Evolutionary conservation across 352 stramenopile species (phyloP), one percentile per base, ranked within the genome.

Genomic region (Globisporangium splendens): DNA sequence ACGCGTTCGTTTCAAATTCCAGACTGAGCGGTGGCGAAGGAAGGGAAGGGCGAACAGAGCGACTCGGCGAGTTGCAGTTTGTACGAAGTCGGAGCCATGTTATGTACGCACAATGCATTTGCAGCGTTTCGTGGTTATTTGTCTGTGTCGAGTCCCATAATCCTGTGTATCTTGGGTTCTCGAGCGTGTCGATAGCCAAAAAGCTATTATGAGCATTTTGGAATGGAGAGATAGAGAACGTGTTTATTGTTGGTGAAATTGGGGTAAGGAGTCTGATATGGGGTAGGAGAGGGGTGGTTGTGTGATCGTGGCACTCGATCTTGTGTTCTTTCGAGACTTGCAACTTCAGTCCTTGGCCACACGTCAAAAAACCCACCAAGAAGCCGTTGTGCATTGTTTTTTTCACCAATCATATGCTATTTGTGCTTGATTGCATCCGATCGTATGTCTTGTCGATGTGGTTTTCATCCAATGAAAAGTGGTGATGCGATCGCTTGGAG

Each of bases 1-100:
- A 5, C 43, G 43, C 50, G 43, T 57, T 50, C 15, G 50, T 43
- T 58, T 56, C 58, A 42, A 53, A 64, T 64, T 64, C 33, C 17
- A 43, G 56, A 62, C 56, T 62, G 56, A 53, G 31, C 33, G 43
- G 39, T 33, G 10, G 43, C 47, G n/a, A 43, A n/a, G n/a, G n/a
- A n/a, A n/a, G n/a, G n/a, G n/a, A n/a, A n/a, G n/a, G n/a, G 28
- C 28, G 28, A 8, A 5, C 24, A 8, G 5, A 4, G 28, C 28
- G 3, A 10, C 28, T 8, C 5, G 28, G 3, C 39, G 39, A 20
- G 54, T 22, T 20, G 28, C 10, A 28, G 54, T 28, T 43, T 46
- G 54, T 47, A 35, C 14, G 39, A 35, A 35, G 28, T 1, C 28
- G 5, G 28, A 35, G 5, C 5, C 2, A 5, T 31, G 24, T 31